A percentile compares a stretch with the other conserved stretches of the same genome.
Evolutionary conservation across 371 early-diverging fungal species (phyloP).

Genomic region (Cokeromyces recurvatus): DNA sequence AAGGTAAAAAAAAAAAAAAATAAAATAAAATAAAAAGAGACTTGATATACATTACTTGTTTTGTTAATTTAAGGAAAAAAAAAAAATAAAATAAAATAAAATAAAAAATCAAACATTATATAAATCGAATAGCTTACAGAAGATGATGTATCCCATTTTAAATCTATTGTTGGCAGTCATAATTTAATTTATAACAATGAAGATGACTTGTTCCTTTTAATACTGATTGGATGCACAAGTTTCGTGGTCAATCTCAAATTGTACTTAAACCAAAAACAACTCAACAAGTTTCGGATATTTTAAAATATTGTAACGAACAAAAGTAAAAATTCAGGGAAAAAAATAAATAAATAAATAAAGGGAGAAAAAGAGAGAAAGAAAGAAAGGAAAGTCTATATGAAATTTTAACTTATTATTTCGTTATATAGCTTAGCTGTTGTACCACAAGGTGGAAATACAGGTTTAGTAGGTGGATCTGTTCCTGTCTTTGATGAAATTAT

Average conservation of each 20-base stretch:
- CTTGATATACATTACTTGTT: too few species aligned
- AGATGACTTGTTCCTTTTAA: conserved; percentile 67
- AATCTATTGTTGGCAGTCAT: conserved; percentile 49
- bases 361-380: too few species aligned
- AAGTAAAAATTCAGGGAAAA: conserved; percentile 25
- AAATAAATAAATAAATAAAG: not conserved
- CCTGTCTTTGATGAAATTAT: conserved; percentile 91
- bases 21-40: not conserved
- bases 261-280: conserved; percentile 87
- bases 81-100: too few species aligned
- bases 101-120: not conserved
- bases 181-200: conserved; percentile 42
- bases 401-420: not conserved
- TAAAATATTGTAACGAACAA: conserved; percentile 85
- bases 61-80: too few species aligned
- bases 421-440: conserved; percentile 75
- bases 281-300: conserved; percentile 77
- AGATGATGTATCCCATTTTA: conserved; percentile 59
- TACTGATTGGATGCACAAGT: conserved; percentile 92
- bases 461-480: not conserved
- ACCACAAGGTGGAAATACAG: conserved; percentile 93
- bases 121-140: conserved; percentile 37
- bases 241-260: conserved; percentile 76
- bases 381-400: too few species aligned
- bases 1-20: conserved; percentile 27